Conservation (phyloP, 805 yeast genomes). For the Yarrowia divulgata region DNA sequence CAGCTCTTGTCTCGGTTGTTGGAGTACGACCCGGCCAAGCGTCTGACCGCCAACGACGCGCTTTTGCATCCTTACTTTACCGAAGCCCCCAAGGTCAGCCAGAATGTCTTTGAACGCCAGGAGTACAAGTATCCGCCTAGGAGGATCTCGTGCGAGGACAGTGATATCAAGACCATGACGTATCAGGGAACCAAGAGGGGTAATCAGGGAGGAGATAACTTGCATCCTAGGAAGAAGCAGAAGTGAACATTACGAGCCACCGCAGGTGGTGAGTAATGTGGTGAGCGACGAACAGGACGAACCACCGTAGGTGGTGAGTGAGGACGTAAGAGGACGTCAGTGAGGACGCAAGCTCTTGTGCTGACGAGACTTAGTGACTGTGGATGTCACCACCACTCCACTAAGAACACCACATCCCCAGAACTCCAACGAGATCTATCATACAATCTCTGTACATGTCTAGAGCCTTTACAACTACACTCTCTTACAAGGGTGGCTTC, state of each 20-base stretch:
- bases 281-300: background rate
- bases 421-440: too few relatives aligned
- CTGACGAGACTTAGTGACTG: too few relatives aligned
- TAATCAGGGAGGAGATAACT: conserved; percentile 43
- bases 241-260: conserved; percentile 39
- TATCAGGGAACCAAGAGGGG: conserved; percentile 50
- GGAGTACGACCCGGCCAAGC: conserved; percentile 80
- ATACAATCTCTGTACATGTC: too few relatives aligned
- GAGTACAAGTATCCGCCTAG: conserved; percentile 81
- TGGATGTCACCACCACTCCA: too few relatives aligned
- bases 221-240: conserved; percentile 45
- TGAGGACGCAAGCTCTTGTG: too few relatives aligned
- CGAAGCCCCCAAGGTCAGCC: conserved; percentile 70
- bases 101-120: conserved; percentile 81
- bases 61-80: conserved; percentile 79
- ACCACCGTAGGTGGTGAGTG: background rate
- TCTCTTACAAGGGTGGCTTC: too few relatives aligned
- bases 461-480: too few relatives aligned
- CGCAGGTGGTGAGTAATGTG: background rate
- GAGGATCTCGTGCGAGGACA: conserved; percentile 85
- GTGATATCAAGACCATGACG: conserved; percentile 64
- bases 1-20: conserved; percentile 68
- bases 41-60: conserved; percentile 82
- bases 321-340: too few relatives aligned
- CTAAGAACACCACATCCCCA: too few relatives aligned